Evolutionary conservation across 257 asterid species (phyloP).

Genomic region (Solanum pinnatisectum): DNA sequence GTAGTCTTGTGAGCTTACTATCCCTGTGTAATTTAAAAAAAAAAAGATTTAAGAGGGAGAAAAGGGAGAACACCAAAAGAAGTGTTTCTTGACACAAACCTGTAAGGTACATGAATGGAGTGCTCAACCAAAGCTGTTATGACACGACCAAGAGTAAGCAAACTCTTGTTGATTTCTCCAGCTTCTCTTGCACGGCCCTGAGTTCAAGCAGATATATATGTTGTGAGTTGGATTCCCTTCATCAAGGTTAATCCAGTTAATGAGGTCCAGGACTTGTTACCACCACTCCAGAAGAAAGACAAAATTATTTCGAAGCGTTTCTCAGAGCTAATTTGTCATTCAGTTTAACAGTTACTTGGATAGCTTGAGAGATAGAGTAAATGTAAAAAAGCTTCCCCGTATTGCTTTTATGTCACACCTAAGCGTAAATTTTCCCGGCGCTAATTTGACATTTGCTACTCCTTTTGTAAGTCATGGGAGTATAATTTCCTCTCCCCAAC

Average conservation of each 20-base stretch:
- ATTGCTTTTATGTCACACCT: neutral
- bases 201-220: neutral
- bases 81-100: conserved; percentile 28
- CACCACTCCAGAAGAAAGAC: neutral
- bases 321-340: neutral
- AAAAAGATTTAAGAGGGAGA: conserved; percentile 6
- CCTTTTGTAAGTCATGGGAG: neutral
- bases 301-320: neutral
- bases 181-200: conserved; percentile 96
- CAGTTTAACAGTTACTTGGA: neutral
- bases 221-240: neutral
- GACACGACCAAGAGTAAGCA: conserved; percentile 78
- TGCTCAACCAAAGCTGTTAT: conserved; percentile 78
- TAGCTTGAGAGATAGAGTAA: neutral
- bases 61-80: neutral
- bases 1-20: conserved; percentile 81
- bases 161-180: conserved; percentile 86
- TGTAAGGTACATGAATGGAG: conserved; percentile 75
- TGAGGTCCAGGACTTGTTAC: neutral
- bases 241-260: neutral
- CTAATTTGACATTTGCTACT: neutral
- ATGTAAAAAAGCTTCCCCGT: neutral
- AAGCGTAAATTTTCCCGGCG: neutral
- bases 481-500: neutral
- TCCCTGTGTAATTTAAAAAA: conserved; percentile 33